Conservation (phyloP, 331 rosid species). For the Quercus phellos region DNA sequence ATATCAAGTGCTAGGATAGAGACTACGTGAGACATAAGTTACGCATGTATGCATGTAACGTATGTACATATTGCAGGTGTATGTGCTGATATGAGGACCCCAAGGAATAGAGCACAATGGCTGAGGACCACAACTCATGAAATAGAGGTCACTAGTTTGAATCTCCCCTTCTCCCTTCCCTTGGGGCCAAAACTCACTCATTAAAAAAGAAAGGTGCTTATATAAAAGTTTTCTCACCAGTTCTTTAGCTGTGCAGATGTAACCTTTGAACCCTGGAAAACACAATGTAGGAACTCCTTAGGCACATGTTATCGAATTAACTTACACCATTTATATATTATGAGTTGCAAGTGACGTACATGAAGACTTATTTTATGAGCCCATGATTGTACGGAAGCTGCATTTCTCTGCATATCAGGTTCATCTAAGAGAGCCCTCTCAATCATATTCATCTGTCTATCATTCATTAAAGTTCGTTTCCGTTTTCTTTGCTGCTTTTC, state of each 20-base stretch:
- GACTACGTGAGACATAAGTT: not conserved
- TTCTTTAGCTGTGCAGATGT: constrained; percentile 85
- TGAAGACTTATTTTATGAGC: constrained; percentile 67
- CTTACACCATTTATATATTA: constrained; percentile 4
- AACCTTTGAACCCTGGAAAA: constrained; percentile 84
- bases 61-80: not conserved
- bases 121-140: too few species aligned
- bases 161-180: too few species aligned
- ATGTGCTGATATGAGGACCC: not conserved
- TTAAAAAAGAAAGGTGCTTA: not conserved
- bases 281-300: constrained; percentile 35
- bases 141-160: too few species aligned
- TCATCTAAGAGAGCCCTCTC: constrained; percentile 77
- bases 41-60: too few species aligned
- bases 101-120: too few species aligned
- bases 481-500: constrained; percentile 50
- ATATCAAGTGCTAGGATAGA: not conserved
- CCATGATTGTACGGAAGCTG: constrained; percentile 65
- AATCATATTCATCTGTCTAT: constrained; percentile 52
- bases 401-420: constrained; percentile 91
- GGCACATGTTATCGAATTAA: constrained; percentile 8
- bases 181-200: not conserved
- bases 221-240: constrained; percentile 50
- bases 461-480: constrained; percentile 90
- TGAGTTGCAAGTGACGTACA: constrained; percentile 47